A percentile compares a stretch with the other conserved stretches of the same genome.
These are phyloP conservation scores for Prototheca wickerhamii DNA, from an alignment of 163 green algal species.

Conservation along the genomic window DNA sequence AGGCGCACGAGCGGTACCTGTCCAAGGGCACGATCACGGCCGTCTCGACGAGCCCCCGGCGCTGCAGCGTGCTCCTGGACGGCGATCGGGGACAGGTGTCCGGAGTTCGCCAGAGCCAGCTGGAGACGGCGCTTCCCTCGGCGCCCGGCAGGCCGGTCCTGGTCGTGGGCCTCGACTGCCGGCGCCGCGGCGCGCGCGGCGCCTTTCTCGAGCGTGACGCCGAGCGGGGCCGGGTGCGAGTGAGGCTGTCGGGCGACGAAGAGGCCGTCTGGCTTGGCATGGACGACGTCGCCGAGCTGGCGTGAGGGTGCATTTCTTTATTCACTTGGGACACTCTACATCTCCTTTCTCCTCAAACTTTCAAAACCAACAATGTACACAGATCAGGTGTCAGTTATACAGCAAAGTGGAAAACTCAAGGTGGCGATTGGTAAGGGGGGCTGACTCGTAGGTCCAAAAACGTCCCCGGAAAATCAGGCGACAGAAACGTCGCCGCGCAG, in stretches of 20 bases:
- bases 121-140: slow-evolving; percentile 90
- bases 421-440: too few species aligned
- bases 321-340: slow-evolving; percentile 6
- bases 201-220: slow-evolving; percentile 38
- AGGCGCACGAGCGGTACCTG: slow-evolving; percentile 68
- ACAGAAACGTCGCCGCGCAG: too few species aligned
- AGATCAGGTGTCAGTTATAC: too few species aligned
- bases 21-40: slow-evolving; percentile 86
- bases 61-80: slow-evolving; percentile 65
- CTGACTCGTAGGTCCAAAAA: too few species aligned
- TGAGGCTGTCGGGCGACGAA: background rate
- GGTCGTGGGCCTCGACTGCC: slow-evolving; percentile 47
- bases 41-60: slow-evolving; percentile 58
- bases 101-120: slow-evolving; percentile 52
- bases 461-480: too few species aligned
- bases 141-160: slow-evolving; percentile 45
- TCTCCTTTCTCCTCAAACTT: too few species aligned
- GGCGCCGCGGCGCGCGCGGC: slow-evolving; percentile 34
- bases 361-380: too few species aligned
- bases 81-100: too few species aligned
- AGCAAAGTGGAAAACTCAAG: too few species aligned
- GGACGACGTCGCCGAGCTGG: background rate
- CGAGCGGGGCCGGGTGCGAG: background rate
- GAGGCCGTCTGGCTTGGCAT: background rate
- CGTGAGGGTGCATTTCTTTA: background rate